Base-by-base conservation (phyloP, 2,329 filamentous ascomycete genomes). In the Bisporella sp. region DNA sequence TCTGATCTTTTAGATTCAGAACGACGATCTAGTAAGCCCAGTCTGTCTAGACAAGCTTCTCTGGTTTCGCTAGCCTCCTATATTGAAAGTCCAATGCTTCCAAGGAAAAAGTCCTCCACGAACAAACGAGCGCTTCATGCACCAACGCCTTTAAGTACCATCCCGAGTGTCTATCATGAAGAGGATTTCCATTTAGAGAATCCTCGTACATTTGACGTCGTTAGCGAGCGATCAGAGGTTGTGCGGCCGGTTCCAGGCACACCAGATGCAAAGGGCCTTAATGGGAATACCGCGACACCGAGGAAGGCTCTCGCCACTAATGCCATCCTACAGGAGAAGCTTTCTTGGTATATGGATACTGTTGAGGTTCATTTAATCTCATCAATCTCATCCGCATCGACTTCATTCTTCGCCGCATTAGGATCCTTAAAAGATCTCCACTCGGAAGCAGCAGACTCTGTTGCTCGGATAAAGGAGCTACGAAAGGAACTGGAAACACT, bases 271-370 rank as follows among this genome's bases (percentile, higher is more conserved):
- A 73, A 71, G 35, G 68, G 69, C 4, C 68, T 73, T 4, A 87
- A 84, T 65, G 82, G 81, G 5, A 73, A 72, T 46, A 70, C 76
- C 0, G 69, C 77, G 28, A 76, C 77, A 8, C 83, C 87, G 6
- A 81, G 92, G 53, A 97, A 96, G 66, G 87, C 89, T 1, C 74
- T 99, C 31, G 92, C 92, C 6, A 96, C 91, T 0, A 99, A 99
- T 69, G 93, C 93, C 0, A 99, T 99, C 52, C 69, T 99, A 35
- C 93, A 99, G 66, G 93, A 99, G 69, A 99, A 99, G 69, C 74
- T 99, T 9, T 97, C 93, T 0, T 99, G 93, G 93, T 99, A 99
- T 67, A 96, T 99, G 90, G 93, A 99, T 66, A 99, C 93, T 0
- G 90, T 99, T 28, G 93, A 99, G 66, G 89, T 99, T 49, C 93